phyloP scores from a whole-genome alignment of 495 filamentous ascomycete genomes.

The Penicillium odoratum region DNA sequence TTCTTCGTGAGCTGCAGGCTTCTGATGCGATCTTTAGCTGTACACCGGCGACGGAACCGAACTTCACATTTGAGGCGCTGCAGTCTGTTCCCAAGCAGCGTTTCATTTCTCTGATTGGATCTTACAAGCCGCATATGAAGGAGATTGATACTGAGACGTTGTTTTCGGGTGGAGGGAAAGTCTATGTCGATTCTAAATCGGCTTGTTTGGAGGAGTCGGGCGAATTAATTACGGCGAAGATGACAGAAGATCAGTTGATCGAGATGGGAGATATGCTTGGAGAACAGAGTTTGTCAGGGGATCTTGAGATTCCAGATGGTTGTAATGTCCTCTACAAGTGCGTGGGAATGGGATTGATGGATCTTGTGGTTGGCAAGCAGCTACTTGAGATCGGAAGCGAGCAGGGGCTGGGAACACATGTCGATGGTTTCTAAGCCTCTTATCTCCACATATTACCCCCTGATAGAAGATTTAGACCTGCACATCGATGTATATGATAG shows the following conservation, averaged over 20 bases:
- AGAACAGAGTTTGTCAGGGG: conserved; percentile 29
- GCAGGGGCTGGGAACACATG: conserved; percentile 64
- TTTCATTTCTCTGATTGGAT: conserved; percentile 79
- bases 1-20: conserved; percentile 26
- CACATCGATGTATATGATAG: not conserved
- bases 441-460: not conserved
- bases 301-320: conserved; percentile 26
- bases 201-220: conserved; percentile 84
- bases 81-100: conserved; percentile 54
- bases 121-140: conserved; percentile 80
- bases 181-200: conserved; percentile 80
- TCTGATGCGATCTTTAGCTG: conserved; percentile 81
- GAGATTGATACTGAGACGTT: conserved; percentile 80
- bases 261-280: conserved; percentile 84
- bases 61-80: conserved; percentile 62
- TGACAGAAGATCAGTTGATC: conserved; percentile 67
- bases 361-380: conserved; percentile 59
- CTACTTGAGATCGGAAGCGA: conserved; percentile 70
- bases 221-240: conserved; percentile 75
- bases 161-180: conserved; percentile 66
- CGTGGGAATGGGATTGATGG: conserved; percentile 51
- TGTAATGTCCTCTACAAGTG: conserved; percentile 69
- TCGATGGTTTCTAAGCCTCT: conserved; percentile 62
- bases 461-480: not conserved
- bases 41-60: conserved; percentile 59